Percentiles rank a stretch among this genome's conserved stretches.
These are phyloP conservation scores for Eragrostis nindensis DNA, from an alignment of 176 grass and related monocot genomes.

Conservation along the genomic window DNA sequence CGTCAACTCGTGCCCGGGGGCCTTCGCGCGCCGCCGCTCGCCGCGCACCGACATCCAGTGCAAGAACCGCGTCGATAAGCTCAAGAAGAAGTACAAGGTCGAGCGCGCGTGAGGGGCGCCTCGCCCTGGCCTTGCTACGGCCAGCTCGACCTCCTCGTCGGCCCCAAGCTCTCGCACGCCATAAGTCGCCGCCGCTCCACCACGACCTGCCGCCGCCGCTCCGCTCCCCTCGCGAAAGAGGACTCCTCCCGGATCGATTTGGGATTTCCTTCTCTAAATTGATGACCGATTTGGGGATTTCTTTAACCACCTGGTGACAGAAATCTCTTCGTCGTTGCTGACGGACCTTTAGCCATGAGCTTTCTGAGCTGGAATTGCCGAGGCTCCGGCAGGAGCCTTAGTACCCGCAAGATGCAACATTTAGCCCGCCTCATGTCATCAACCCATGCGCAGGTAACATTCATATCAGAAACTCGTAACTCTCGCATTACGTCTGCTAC, in stretches of 20 bases:
- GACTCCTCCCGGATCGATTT: too few relatives aligned
- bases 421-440: neutral
- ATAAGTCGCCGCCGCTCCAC: too few relatives aligned
- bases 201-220: too few relatives aligned
- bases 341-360: too few relatives aligned
- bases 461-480: neutral
- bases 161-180: conserved; percentile 55
- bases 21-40: conserved; percentile 62
- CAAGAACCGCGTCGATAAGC: conserved; percentile 97
- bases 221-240: too few relatives aligned
- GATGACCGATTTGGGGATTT: too few relatives aligned
- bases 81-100: conserved; percentile 99
- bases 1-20: conserved; percentile 81
- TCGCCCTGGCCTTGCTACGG: conserved; percentile 76
- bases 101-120: conserved; percentile 59
- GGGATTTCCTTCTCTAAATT: too few relatives aligned
- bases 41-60: conserved; percentile 97
- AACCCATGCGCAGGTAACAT: neutral
- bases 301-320: too few relatives aligned
- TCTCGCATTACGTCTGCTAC: too few relatives aligned
- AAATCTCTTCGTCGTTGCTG: too few relatives aligned
- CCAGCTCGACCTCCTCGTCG: conserved; percentile 81
- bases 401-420: neutral
- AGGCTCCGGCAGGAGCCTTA: too few relatives aligned
- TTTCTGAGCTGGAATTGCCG: too few relatives aligned